A percentile compares a stretch with the other conserved stretches of the same genome.
Conservation (phyloP, 345 rosid species). For the Gynandropsis gynandra region DNA sequence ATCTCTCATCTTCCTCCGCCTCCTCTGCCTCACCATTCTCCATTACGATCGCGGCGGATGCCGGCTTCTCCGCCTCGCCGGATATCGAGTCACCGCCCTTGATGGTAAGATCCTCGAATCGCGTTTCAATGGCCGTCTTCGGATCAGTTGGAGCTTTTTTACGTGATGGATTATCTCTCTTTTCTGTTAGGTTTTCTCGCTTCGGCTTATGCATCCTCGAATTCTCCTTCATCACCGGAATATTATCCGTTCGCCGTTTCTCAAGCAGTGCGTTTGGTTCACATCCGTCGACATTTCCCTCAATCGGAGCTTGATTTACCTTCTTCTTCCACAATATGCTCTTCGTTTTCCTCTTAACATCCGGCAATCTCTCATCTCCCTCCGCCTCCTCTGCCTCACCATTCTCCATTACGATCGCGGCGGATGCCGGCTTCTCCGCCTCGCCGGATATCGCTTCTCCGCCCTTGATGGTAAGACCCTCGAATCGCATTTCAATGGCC, state of each 20-base stretch:
- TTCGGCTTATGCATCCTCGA: neutral
- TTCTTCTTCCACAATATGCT: no score
- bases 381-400: no score
- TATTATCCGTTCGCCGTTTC: slow-evolving; percentile 7
- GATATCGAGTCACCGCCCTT: neutral
- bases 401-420: no score
- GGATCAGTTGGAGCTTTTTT: slow-evolving; percentile 1
- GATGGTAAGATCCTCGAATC: neutral
- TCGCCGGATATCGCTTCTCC: neutral
- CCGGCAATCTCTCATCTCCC: no score
- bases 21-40: no score
- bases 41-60: no score
- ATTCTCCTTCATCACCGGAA: slow-evolving; percentile 5
- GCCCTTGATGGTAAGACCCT: neutral
- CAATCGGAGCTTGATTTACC: neutral
- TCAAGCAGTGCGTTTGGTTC: slow-evolving; percentile 13
- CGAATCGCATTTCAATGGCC: slow-evolving; percentile 8
- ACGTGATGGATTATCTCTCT: neutral
- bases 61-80: neutral
- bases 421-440: neutral
- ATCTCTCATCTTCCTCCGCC: no score
- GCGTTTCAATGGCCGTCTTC: slow-evolving; percentile 1
- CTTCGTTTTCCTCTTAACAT: no score
- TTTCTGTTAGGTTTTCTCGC: no score
- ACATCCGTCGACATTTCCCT: neutral